Conservation (phyloP, 2,329 filamentous ascomycete genomes). For the Aureobasidium lini region DNA sequence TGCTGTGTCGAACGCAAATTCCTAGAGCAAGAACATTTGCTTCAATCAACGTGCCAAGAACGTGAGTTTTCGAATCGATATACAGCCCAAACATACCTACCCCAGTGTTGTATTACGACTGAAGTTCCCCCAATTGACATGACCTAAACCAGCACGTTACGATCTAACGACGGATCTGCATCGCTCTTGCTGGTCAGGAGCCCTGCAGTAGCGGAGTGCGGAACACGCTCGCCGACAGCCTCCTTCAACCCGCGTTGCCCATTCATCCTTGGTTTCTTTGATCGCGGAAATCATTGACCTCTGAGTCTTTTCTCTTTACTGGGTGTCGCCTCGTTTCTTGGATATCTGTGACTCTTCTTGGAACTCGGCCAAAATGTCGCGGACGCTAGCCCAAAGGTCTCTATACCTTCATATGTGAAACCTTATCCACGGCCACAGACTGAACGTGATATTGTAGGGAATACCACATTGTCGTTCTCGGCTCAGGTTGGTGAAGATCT, state of each 20-base stretch:
- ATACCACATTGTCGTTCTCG: conserved; percentile 75
- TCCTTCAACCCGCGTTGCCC: neutral
- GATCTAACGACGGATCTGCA: conserved; percentile 12
- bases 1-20: neutral
- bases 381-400: conserved; percentile 23
- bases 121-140: neutral
- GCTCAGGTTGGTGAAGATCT: conserved; percentile 54
- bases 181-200: conserved; percentile 10
- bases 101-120: neutral
- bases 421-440: neutral
- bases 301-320: neutral
- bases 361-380: conserved; percentile 23
- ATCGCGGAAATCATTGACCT: neutral
- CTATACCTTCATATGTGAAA: neutral
- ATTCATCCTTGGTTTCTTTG: neutral
- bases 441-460: conserved; percentile 40
- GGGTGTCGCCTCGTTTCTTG: neutral
- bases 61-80: neutral
- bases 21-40: neutral
- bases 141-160: neutral
- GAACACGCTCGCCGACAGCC: neutral
- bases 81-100: neutral
- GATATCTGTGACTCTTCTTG: neutral
- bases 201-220: conserved; percentile 8
- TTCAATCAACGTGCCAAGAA: conserved; percentile 6